These are phyloP conservation scores for Kodamaea nitidulidarum DNA, from an alignment of 805 yeast species.

Conservation along the genomic window DNA sequence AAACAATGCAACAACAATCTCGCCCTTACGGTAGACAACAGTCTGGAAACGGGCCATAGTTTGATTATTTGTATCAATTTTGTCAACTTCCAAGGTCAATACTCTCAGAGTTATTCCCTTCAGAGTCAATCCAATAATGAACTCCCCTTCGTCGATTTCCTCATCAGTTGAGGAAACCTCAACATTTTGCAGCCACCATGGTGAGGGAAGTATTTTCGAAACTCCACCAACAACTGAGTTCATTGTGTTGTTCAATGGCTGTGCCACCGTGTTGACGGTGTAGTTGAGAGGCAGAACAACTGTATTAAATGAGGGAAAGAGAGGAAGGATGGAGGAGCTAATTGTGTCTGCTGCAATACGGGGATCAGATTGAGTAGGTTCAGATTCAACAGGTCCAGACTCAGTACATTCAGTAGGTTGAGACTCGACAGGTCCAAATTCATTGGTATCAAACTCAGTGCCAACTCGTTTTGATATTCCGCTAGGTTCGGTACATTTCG, in stretches of 20 bases:
- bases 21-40: slow-evolving; percentile 25
- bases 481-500: too few species aligned
- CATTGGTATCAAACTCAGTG: neutral
- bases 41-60: slow-evolving; percentile 19
- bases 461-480: too few species aligned
- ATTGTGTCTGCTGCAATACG: too few species aligned
- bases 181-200: slow-evolving; percentile 4
- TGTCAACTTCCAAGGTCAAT: slow-evolving; percentile 26
- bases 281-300: slow-evolving; percentile 36
- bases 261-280: slow-evolving; percentile 27
- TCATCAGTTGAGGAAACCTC: slow-evolving; percentile 12
- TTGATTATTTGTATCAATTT: too few species aligned
- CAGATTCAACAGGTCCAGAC: neutral
- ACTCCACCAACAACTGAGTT: slow-evolving; percentile 18
- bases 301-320: slow-evolving; percentile 14
- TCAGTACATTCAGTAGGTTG: neutral
- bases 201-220: slow-evolving; percentile 4
- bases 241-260: slow-evolving; percentile 10
- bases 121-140: slow-evolving; percentile 22
- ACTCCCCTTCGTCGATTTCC: slow-evolving; percentile 21
- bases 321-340: neutral
- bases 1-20: slow-evolving; percentile 21
- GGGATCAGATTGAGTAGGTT: neutral
- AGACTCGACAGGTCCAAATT: neutral
- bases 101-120: slow-evolving; percentile 17